Evolutionary conservation across 345 rosid genomes (phyloP).

Genomic region (Populus ilicifolia): DNA sequence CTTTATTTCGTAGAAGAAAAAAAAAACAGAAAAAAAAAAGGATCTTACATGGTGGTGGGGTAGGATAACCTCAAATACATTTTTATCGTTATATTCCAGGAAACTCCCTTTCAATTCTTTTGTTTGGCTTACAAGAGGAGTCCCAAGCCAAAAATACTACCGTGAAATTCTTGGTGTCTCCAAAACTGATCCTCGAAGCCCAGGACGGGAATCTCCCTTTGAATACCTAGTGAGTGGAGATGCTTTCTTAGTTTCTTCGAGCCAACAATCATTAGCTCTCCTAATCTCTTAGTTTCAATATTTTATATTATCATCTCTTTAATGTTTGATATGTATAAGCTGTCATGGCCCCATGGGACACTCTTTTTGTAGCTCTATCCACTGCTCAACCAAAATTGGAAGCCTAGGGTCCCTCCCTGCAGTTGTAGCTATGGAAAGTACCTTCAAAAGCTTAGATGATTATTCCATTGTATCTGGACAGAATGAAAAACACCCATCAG

Average conservation of each 20-base stretch:
- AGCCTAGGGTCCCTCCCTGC: background rate
- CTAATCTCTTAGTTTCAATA: background rate
- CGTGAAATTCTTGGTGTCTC: background rate
- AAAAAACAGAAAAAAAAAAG: background rate
- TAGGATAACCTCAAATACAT: conserved; percentile 17
- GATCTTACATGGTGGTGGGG: conserved; percentile 36
- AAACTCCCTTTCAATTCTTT: background rate
- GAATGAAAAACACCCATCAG: conserved; percentile 9
- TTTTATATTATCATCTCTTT: too few relatives aligned
- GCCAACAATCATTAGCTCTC: conserved; percentile 9
- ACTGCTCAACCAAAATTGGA: background rate
- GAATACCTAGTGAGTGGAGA: conserved; percentile 30
- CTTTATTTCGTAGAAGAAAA: background rate
- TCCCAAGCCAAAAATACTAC: too few relatives aligned
- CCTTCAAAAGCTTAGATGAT: background rate
- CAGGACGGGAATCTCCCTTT: conserved; percentile 13
- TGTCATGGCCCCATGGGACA: background rate
- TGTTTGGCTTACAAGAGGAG: background rate
- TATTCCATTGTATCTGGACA: conserved; percentile 16
- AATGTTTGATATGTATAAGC: background rate
- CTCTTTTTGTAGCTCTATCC: background rate
- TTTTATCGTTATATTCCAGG: conserved; percentile 9
- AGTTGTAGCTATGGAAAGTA: background rate
- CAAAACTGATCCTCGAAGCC: background rate
- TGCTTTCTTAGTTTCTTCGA: background rate